Percentiles rank a stretch among this genome's conserved stretches.
Evolutionary conservation across 139 green algal genomes (phyloP).

Genomic region (Ostreobium quekettii): DNA sequence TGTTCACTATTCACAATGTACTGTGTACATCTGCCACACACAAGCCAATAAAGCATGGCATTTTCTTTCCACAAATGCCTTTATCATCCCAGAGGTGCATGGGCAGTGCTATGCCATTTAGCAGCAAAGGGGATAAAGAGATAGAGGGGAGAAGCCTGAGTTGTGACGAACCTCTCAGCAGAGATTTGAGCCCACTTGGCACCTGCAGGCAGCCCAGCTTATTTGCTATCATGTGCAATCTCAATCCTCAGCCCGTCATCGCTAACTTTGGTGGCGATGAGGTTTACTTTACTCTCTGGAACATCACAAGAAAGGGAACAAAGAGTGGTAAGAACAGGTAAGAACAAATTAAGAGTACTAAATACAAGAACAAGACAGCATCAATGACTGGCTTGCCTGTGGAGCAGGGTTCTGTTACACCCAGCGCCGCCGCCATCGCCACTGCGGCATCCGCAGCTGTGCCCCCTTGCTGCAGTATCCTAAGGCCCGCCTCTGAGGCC

Average conservation of each 20-base stretch:
- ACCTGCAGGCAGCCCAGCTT: too few relatives aligned
- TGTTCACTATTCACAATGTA: not conserved
- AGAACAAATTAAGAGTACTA: too few relatives aligned
- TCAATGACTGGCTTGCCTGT: conserved; percentile 30
- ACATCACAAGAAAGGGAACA: not conserved
- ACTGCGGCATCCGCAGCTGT: conserved; percentile 69
- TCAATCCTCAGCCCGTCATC: not conserved
- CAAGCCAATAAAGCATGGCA: too few relatives aligned
- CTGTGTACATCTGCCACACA: not conserved
- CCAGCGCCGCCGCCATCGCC: conserved; percentile 53
- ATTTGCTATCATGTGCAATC: not conserved
- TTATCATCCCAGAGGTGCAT: too few relatives aligned
- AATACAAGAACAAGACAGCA: not conserved
- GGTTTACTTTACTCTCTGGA: not conserved
- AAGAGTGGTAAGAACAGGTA: not conserved
- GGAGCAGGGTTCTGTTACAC: conserved; percentile 57
- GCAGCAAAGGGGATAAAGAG: too few relatives aligned
- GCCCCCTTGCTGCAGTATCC: conserved; percentile 54
- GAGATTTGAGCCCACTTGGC: too few relatives aligned
- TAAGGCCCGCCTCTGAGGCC: conserved; percentile 47
- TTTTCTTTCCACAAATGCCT: too few relatives aligned
- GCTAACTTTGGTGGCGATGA: not conserved
- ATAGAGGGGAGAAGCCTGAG: too few relatives aligned
- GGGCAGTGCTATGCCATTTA: too few relatives aligned
- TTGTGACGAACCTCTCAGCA: too few relatives aligned